Percentiles rank a stretch among this genome's conserved stretches.
phyloP scores from a whole-genome alignment of 2,329 filamentous ascomycete genomes.

The Monascus ruber region DNA sequence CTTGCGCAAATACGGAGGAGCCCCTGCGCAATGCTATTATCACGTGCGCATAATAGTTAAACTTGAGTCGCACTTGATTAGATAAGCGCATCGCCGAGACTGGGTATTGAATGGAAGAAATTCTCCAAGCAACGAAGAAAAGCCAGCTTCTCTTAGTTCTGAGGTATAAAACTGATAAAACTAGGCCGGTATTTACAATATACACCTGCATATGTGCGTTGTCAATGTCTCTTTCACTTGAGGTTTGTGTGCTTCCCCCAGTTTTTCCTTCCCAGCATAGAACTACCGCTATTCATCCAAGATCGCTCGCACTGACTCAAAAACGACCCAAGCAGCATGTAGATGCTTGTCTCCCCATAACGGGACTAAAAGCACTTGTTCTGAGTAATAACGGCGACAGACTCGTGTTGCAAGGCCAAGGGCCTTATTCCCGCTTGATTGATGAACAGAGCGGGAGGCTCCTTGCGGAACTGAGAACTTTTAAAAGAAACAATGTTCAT shows the following conservation, averaged over 20 bases:
- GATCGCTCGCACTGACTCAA: constrained; percentile 11
- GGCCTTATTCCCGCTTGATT: constrained; percentile 22
- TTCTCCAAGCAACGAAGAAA: background rate
- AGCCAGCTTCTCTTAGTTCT: background rate
- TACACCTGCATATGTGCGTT: constrained; percentile 2
- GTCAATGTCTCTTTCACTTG: constrained; percentile 18
- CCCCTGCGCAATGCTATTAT: no score
- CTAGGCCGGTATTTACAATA: constrained; percentile 4
- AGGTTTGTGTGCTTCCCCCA: constrained; percentile 15
- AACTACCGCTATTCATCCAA: no score
- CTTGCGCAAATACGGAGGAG: no score
- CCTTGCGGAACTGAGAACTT: constrained; percentile 18
- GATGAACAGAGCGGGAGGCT: constrained; percentile 20
- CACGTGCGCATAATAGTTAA: no score
- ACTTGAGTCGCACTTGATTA: no score
- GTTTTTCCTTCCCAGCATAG: background rate
- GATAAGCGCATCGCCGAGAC: no score
- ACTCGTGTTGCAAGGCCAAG: constrained; percentile 29
- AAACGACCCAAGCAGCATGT: constrained; percentile 17
- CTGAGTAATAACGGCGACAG: constrained; percentile 9
- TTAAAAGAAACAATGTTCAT: constrained; percentile 28
- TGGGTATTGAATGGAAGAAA: background rate
- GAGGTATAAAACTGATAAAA: background rate
- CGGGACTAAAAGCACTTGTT: constrained; percentile 24
- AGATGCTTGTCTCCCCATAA: constrained; percentile 34